Base-by-base conservation (phyloP, 306 rosid genomes). In the Castanea crenata region DNA sequence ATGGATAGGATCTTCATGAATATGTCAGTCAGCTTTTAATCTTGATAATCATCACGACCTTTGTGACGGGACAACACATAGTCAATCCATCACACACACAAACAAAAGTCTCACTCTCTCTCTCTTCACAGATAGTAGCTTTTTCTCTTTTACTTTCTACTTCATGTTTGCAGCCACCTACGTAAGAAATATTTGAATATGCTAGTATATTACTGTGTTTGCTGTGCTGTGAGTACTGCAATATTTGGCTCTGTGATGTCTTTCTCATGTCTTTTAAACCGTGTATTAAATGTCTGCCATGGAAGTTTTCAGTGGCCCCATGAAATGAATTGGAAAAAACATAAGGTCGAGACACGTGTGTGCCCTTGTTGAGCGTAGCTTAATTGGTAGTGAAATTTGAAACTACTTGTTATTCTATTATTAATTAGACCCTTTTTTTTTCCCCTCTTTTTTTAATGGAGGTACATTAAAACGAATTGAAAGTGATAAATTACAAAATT, bases 51-150 rank as follows among this genome's bases (percentile, higher is more conserved):
- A 82, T 86, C 69, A 76, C 32, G 73, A 83, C 83, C 52, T 49
- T 62, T 63, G 71, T 83, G 94, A 90, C 81, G 92, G 85, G 91
- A 87, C 91, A 77, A 83, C 31, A 81, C 94, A 74, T 73, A 73
- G 77, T 79, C 83, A 84, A 74, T 82, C 83, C 80, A 85, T 78
- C 77, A 76, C 73, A 27, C 34, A 25, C 5, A 19, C 3, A 41
- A 41, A 41, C 46, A 41, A 41, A 41, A 41, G 46, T 73, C 41
- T 73, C 13, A 3, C 25, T 31, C 54, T 31, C 61, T n/a, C 15
- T 54, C 32, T 55, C 71, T 16, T 51, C n/a, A 64, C 20, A 69
- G 80, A 69, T 73, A 11, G 64, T 69, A 69, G 78, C n/a, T 67
- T 74, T 52, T 72, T 16, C 29, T 18, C 23, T 21, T 21, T 10